Conservation (phyloP, 257 asterid genomes). For the Coffea canephora region DNA sequence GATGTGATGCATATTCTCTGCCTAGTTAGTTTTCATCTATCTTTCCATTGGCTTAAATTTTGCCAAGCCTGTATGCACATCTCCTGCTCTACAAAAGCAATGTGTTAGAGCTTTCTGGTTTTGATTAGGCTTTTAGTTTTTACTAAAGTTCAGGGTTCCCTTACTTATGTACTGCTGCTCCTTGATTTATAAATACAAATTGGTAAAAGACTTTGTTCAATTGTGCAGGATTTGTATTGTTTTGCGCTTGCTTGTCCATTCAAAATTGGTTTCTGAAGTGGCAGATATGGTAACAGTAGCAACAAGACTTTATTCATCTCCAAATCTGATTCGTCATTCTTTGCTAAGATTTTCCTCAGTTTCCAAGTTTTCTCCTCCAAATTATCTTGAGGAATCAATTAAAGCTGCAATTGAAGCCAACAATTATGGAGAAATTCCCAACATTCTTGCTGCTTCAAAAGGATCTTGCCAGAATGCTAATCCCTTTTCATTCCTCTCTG, state of each 20-base stretch:
- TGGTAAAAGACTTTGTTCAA: background rate
- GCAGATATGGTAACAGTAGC: constrained; percentile 6
- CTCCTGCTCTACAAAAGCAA: background rate
- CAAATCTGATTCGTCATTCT: constrained; percentile 10
- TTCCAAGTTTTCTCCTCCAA: constrained; percentile 30
- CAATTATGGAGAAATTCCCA: constrained; percentile 53
- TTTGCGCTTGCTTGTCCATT: background rate
- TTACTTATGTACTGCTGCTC: background rate
- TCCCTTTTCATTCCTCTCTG: constrained; percentile 63
- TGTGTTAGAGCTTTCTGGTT: background rate
- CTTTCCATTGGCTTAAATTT: background rate
- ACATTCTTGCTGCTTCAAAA: constrained; percentile 38
- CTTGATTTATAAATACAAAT: background rate
- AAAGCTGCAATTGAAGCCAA: constrained; percentile 53
- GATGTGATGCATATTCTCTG: background rate
- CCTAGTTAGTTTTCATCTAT: background rate
- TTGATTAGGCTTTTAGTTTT: background rate
- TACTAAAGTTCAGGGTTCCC: too few species aligned
- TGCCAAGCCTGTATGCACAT: background rate
- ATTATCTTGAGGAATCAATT: constrained; percentile 43
- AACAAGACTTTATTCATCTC: constrained; percentile 13
- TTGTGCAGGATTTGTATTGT: constrained; percentile 4
- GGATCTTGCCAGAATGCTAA: constrained; percentile 35
- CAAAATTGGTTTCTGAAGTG: constrained; percentile 2
- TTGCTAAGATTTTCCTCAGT: constrained; percentile 23